These are phyloP conservation scores for Trichoderma simmonsii DNA, from an alignment of 2,329 filamentous ascomycete species.

Conservation along the genomic window DNA sequence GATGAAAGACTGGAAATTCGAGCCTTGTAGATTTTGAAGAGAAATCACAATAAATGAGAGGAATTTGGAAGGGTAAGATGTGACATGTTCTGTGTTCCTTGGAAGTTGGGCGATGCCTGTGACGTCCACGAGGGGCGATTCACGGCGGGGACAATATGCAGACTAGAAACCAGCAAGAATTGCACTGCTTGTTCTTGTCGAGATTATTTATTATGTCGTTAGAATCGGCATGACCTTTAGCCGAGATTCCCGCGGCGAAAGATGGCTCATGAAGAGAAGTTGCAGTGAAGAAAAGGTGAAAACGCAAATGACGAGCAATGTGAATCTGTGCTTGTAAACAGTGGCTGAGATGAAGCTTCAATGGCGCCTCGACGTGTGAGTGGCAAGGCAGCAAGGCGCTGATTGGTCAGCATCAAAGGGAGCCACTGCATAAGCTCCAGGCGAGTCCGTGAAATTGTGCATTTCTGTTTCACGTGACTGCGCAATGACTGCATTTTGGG, in stretches of 20 bases:
- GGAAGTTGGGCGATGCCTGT: neutral
- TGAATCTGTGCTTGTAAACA: neutral
- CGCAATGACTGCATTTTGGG: neutral
- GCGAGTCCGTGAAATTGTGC: neutral
- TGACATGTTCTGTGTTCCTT: neutral
- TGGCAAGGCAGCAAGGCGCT: constrained; percentile 7
- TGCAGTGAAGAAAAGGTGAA: neutral
- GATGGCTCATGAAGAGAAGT: neutral
- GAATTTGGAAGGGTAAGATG: neutral
- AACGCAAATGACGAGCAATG: neutral
- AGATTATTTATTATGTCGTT: neutral
- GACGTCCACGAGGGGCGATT: neutral
- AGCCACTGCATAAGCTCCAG: neutral
- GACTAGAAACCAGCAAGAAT: neutral
- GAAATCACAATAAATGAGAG: neutral
- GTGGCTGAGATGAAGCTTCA: neutral
- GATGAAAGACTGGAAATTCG: neutral
- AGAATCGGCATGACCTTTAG: neutral
- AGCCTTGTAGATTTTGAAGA: neutral
- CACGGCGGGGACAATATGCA: neutral
- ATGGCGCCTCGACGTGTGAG: neutral
- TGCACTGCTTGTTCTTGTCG: neutral
- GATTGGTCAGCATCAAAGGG: constrained; percentile 5
- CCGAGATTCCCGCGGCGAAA: neutral
- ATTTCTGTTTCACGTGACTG: neutral